phyloP scores from a whole-genome alignment of 371 early-diverging fungal species.

The Mortierella sp. region DNA sequence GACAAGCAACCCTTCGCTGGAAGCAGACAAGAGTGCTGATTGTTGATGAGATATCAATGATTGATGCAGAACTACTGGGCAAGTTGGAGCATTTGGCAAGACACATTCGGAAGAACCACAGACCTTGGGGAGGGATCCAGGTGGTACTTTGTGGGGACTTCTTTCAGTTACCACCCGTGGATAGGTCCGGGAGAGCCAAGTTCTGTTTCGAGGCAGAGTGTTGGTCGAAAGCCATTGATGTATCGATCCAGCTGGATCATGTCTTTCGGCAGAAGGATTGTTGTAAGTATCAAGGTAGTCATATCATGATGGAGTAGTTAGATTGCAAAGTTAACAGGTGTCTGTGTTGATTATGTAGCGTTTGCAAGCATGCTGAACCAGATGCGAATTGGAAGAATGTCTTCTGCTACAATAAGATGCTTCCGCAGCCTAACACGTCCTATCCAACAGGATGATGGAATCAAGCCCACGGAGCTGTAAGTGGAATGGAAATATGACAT shows the following conservation, averaged over 20 bases:
- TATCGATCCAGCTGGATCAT: constrained; percentile 61
- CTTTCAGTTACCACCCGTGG: constrained; percentile 91
- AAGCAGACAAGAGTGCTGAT: constrained; percentile 73
- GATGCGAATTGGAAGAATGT: constrained; percentile 70
- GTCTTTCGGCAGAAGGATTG: constrained; percentile 68
- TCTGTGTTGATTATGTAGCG: too few species aligned
- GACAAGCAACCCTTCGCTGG: constrained; percentile 65
- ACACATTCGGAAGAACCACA: constrained; percentile 52
- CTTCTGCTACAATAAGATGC: constrained; percentile 56
- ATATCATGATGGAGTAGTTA: too few species aligned
- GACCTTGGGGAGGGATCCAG: constrained; percentile 93
- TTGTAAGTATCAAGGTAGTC: too few species aligned
- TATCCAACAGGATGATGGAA: constrained; percentile 60
- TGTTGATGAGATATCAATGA: constrained; percentile 94
- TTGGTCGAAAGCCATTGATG: constrained; percentile 69
- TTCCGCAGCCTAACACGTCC: constrained; percentile 64
- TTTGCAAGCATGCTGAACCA: constrained; percentile 76
- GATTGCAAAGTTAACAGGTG: too few species aligned
- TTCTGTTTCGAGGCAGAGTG: constrained; percentile 82
- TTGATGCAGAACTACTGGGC: constrained; percentile 84
- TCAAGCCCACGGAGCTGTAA: constrained; percentile 86
- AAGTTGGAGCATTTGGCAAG: constrained; percentile 83
- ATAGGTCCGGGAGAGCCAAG: constrained; percentile 29
- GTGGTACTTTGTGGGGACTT: constrained; percentile 80
- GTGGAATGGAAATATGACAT: too few species aligned